Percentiles rank a stretch among this genome's conserved stretches.
These are phyloP conservation scores for Aspergillus pseudoterreus DNA, from an alignment of 2,329 filamentous ascomycete species.

Conservation along the genomic window DNA sequence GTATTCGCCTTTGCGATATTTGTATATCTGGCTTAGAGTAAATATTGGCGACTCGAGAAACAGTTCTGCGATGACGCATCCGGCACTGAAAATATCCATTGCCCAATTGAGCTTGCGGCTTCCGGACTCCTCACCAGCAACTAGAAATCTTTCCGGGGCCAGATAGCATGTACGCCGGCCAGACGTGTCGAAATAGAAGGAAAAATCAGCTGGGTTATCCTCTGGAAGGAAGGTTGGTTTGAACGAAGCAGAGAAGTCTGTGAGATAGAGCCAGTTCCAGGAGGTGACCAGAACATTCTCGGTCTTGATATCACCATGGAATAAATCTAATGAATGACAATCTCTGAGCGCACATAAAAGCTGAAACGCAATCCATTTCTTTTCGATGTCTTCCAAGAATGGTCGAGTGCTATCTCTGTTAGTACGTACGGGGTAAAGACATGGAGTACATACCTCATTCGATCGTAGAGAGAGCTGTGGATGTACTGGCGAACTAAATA, in stretches of 20 bases:
- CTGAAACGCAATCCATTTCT: conserved; percentile 98
- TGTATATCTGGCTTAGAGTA: conserved; percentile 91
- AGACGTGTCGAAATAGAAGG: conserved; percentile 94
- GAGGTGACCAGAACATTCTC: conserved; percentile 96
- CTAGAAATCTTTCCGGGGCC: conserved; percentile 86
- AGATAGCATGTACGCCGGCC: conserved; percentile 90
- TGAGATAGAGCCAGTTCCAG: conserved; percentile 98
- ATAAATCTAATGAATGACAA: conserved; percentile 83
- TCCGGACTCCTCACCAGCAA: conserved; percentile 63
- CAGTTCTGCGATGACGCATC: conserved; percentile 93
- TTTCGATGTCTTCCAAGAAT: conserved; percentile 95
- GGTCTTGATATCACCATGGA: conserved; percentile 97
- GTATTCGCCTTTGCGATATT: conserved; percentile 88
- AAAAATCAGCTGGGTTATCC: conserved; percentile 95
- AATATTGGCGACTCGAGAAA: conserved; percentile 97
- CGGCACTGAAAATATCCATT: conserved; percentile 97
- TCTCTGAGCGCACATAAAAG: conserved; percentile 87
- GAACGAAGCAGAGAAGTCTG: conserved; percentile 95
- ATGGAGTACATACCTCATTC: conserved; percentile 56
- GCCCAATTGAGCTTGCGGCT: conserved; percentile 73
- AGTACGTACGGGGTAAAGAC: conserved; percentile 9
- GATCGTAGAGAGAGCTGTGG: conserved; percentile 95
- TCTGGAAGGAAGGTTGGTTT: conserved; percentile 92
- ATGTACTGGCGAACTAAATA: conserved; percentile 93
- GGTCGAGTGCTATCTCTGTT: conserved; percentile 70